Evolutionary conservation across 768 basidiomycete species (phyloP), one percentile per base, ranked within the genome.

Genomic region (Hypholoma sublateritium): DNA sequence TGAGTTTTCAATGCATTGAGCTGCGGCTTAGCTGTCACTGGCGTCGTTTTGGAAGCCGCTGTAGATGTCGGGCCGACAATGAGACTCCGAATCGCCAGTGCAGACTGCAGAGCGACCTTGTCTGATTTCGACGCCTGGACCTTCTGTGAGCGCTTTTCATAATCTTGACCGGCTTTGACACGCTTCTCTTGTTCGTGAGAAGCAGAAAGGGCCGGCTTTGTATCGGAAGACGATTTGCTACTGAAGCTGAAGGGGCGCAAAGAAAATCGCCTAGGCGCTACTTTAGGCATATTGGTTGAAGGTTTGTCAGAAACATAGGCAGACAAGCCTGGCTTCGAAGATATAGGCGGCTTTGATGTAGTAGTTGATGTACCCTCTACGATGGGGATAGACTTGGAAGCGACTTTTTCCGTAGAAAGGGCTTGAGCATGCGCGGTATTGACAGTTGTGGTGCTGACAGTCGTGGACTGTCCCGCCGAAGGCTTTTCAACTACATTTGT

Each of bases 1-100:
- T 86, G 80, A 1, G 84, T 72, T 69, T 89, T 92, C 64, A 89
- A 77, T 62, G 84, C 86, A 61, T 72, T 79, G 21, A 91, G 57
- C 58, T 85, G 81, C 11, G 81, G 76, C 57, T 74, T 79, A 34
- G 82, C 79, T 11, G 74, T 59, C 4, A 72, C 60, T 49, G 74
- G 72, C 9, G 77, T 71, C 55, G 80, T 75, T 55, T 70, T 69
- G 22, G 78, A 74, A 17, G 72, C 62, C 3, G 73, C 65, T 5
- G 62, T 58, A 43, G 75, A 61, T 44, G 73, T 59, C 21, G 76
- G 75, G 2, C 90, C 91, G 59, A 89, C 69, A 59, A 93, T 93
- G 60, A 92, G 74, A 8, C 83, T 76, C 51, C 87, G 87, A 39
- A 90, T 74, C 43, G 84, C 69, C 51, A 81, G 58, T 2, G 91